Percentiles rank a stretch among this genome's conserved stretches.
These are phyloP conservation scores for Vickermania spadyakhi DNA, from an alignment of 208 protist genomes.

Conservation along the genomic window DNA sequence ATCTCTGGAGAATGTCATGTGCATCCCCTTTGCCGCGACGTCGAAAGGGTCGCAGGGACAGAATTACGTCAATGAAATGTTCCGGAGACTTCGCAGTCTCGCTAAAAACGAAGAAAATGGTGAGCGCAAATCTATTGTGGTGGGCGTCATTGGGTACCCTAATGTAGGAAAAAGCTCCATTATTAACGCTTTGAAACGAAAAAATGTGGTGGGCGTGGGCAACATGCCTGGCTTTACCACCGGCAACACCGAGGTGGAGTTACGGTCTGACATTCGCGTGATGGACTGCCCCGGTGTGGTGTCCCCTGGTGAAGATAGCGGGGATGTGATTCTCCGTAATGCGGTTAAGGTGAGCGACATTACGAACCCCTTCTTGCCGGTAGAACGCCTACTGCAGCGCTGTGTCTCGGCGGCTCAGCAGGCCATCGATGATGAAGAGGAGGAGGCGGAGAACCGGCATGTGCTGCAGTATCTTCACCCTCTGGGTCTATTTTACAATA, in stretches of 20 bases:
- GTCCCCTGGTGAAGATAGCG: slow-evolving; percentile 66
- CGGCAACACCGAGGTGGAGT: slow-evolving; percentile 90
- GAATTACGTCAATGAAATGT: slow-evolving; percentile 69
- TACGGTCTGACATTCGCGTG: slow-evolving; percentile 95
- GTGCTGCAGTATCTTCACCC: slow-evolving; percentile 34
- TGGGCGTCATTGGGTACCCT: slow-evolving; percentile 97
- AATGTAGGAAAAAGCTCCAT: slow-evolving; percentile 97
- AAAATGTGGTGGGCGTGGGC: slow-evolving; percentile 81
- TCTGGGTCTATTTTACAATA: slow-evolving; percentile 74
- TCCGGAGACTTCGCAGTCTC: slow-evolving; percentile 90
- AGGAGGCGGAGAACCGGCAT: background rate
- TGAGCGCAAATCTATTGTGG: slow-evolving; percentile 87
- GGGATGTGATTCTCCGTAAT: slow-evolving; percentile 94
- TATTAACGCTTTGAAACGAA: slow-evolving; percentile 97
- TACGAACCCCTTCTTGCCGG: slow-evolving; percentile 84
- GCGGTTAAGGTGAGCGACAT: slow-evolving; percentile 93
- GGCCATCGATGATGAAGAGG: slow-evolving; percentile 13
- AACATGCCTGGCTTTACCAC: slow-evolving; percentile 95
- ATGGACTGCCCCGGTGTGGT: slow-evolving; percentile 97
- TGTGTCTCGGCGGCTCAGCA: slow-evolving; percentile 28
- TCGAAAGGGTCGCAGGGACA: slow-evolving; percentile 48
- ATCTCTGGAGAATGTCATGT: slow-evolving; percentile 58
- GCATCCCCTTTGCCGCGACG: slow-evolving; percentile 87
- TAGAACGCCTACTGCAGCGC: slow-evolving; percentile 87
- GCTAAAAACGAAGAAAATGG: slow-evolving; percentile 60